Evolutionary conservation across 495 filamentous ascomycete species (phyloP).

Genomic region (Neurospora sp.): DNA sequence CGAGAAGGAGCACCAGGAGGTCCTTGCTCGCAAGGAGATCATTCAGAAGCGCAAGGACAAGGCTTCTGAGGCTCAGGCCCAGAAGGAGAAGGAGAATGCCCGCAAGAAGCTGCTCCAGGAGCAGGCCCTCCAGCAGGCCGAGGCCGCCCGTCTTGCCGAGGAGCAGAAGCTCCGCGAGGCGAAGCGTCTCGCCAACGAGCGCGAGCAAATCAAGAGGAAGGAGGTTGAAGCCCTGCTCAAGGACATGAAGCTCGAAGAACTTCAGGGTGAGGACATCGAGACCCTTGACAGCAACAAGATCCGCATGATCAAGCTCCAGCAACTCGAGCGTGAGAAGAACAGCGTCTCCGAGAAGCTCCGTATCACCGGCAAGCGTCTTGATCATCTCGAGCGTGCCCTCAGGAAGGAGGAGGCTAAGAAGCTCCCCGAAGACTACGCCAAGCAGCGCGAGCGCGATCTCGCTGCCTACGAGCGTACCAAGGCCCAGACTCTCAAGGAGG

Average conservation of each 20-base stretch:
- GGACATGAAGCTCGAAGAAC: conserved; percentile 78
- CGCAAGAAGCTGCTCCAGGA: conserved; percentile 71
- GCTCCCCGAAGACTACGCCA: conserved; percentile 73
- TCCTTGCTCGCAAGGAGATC: conserved; percentile 72
- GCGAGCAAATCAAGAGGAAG: conserved; percentile 82
- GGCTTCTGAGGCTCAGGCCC: conserved; percentile 71
- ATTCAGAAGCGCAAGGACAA: conserved; percentile 96
- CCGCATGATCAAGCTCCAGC: conserved; percentile 85
- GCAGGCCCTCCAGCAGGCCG: conserved; percentile 78
- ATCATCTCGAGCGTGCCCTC: conserved; percentile 95
- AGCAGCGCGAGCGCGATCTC: conserved; percentile 70
- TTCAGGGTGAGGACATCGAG: conserved; percentile 66
- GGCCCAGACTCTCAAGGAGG: conserved; percentile 63
- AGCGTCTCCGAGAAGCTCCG: conserved; percentile 80
- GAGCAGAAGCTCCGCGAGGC: conserved; percentile 86
- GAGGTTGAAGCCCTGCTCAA: conserved; percentile 93
- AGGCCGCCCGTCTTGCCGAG: conserved; percentile 74
- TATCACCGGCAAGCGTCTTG: conserved; percentile 88
- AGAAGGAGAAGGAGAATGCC: conserved; percentile 86
- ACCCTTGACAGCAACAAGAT: conserved; percentile 83
- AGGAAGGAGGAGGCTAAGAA: conserved; percentile 91
- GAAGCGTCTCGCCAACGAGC: conserved; percentile 80
- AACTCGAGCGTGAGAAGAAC: conserved; percentile 96
- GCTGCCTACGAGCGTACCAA: conserved; percentile 71
- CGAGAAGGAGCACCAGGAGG: conserved; percentile 85